Percentiles rank a stretch among this genome's conserved stretches.
Conservation (phyloP, 805 yeast species). For the Jamesozyma lodderae region DNA sequence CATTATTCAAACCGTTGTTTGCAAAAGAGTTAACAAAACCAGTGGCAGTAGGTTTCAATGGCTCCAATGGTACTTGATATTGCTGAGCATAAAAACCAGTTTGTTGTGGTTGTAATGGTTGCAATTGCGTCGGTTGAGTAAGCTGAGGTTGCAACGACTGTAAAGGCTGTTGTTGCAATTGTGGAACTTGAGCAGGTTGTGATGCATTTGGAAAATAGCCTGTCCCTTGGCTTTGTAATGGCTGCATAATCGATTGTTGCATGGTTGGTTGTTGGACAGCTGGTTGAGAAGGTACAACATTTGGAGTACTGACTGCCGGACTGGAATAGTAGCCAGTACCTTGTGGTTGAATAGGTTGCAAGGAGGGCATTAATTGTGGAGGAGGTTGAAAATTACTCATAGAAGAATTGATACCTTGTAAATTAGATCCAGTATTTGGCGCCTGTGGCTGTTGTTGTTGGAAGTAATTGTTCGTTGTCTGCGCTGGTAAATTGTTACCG, state of each 20-base stretch:
- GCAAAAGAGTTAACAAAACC: slow-evolving; percentile 39
- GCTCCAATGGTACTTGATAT: slow-evolving; percentile 25
- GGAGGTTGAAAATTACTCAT: slow-evolving; percentile 13
- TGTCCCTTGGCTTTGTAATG: slow-evolving; percentile 32
- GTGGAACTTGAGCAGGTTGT: slow-evolving; percentile 12
- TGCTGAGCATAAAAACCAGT: slow-evolving; percentile 39
- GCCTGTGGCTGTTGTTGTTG: slow-evolving; percentile 13
- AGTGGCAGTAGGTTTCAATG: slow-evolving; percentile 37
- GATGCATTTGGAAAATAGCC: slow-evolving; percentile 31
- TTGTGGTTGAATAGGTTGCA: slow-evolving; percentile 22
- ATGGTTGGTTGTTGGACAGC: background rate
- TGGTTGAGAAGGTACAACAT: slow-evolving; percentile 17
- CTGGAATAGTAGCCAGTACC: slow-evolving; percentile 29
- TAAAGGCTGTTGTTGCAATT: slow-evolving; percentile 23
- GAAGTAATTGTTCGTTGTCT: slow-evolving; percentile 4
- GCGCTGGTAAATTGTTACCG: no score
- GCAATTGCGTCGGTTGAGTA: slow-evolving; percentile 3
- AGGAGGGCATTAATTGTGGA: slow-evolving; percentile 2
- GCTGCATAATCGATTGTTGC: slow-evolving; percentile 12
- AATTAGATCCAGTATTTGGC: slow-evolving; percentile 2
- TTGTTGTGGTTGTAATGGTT: slow-evolving; percentile 30
- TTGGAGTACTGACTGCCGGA: slow-evolving; percentile 2
- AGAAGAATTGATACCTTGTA: slow-evolving; percentile 2
- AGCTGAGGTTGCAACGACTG: slow-evolving; percentile 5
- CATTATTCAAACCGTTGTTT: slow-evolving; percentile 42